Base-by-base conservation (phyloP, 1,139 yeast genomes). In the Yamadazyma taylorii region DNA sequence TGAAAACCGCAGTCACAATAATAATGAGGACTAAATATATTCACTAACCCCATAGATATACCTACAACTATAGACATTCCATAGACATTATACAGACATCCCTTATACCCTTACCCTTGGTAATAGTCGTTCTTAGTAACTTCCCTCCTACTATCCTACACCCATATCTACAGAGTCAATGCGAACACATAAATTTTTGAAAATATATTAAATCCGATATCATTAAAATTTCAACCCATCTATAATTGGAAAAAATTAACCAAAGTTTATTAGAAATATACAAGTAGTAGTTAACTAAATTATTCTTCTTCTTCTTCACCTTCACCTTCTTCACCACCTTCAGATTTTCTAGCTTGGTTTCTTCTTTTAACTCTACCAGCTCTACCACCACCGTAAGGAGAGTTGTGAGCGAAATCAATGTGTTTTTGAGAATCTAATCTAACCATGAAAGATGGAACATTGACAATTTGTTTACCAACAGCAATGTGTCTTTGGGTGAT, bases 311-410 rank as follows among this genome's bases (percentile, higher is more conserved):
- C 77, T 50, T 81, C 94, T 51, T 69, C 21, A 19, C 8, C 76
- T 60, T 76, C 94, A 56, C 71, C 92, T 52, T 63, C 87, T 50
- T 68, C 92, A 48, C 67, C 89, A 55, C 66, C 79, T 58, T 69
- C 81, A 52, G 66, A 71, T 32, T 46, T 47, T 71, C 79, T 82
- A 69, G 75, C 82, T 71, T 84, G 86, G 82, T 85, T 81, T 79
- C 81, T 90, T 87, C 98, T 89, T 85, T 94, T 94, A 66, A 88
- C 96, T 83, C 98, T 94, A 74, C 99, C 99, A 61, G 98, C 94
- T 81, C 98, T 92, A 62, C 97, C 98, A 79, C 98, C 98, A 73
- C 98, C 98, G 88, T 87, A 92, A 75, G 99, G 98, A 57, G 98
- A 92, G 73, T 87, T 88, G 71, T 90, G 85, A 63, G 98, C 95